Evolutionary conservation across 192 early-diverging fungal genomes (phyloP).

Genomic region (Obelidium mucronatum): DNA sequence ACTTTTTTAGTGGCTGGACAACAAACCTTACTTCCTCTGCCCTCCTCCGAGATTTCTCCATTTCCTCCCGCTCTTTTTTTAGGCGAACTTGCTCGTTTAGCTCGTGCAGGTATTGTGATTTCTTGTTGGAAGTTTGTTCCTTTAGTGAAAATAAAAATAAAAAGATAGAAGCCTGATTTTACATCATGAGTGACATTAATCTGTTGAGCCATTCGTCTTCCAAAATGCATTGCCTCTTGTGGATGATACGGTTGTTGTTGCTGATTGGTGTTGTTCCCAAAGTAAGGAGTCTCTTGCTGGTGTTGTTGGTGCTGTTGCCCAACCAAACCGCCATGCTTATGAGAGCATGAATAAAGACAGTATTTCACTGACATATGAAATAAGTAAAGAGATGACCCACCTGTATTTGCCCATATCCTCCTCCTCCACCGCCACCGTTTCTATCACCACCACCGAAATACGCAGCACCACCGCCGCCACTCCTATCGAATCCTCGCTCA

Average conservation of each 20-base stretch:
- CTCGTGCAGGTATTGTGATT: slow-evolving; percentile 40
- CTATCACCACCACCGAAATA: not conserved
- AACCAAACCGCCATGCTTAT: slow-evolving; percentile 14
- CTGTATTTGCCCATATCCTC: not conserved
- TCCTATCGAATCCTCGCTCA: slow-evolving; percentile 23
- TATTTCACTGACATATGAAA: not conserved
- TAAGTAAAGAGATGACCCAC: not conserved
- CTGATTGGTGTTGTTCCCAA: not conserved
- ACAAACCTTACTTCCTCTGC: slow-evolving; percentile 33
- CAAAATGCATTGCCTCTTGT: slow-evolving; percentile 21
- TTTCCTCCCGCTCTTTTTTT: slow-evolving; percentile 35
- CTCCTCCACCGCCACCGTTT: not conserved
- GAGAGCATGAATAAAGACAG: not conserved
- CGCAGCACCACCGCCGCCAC: not conserved
- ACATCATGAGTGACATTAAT: slow-evolving; percentile 24
- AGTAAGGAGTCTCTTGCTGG: not conserved
- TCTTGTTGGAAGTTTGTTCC: slow-evolving; percentile 9
- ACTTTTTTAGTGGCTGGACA: not conserved
- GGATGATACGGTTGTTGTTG: slow-evolving; percentile 13
- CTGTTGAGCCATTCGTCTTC: slow-evolving; percentile 15
- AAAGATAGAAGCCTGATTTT: slow-evolving; percentile 4
- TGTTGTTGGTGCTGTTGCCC: slow-evolving; percentile 3
- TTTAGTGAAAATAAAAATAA: not conserved
- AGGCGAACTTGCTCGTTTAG: slow-evolving; percentile 37
- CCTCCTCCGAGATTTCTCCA: slow-evolving; percentile 23